Base-by-base conservation (phyloP, 1,284 basidiomycete species). In the Moesziomyces antarcticus region DNA sequence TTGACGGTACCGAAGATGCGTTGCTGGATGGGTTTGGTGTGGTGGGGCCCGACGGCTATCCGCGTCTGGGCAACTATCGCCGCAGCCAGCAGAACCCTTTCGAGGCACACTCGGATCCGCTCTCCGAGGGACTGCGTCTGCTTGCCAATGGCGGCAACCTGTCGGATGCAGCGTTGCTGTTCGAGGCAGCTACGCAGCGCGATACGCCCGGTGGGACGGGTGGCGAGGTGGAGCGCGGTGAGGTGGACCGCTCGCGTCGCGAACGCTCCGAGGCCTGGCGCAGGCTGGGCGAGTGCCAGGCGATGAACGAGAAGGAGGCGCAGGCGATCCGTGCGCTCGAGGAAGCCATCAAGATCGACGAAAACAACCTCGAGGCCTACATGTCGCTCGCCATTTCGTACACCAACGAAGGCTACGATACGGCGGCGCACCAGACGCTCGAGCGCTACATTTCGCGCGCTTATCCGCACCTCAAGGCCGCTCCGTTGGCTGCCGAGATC, bases 341-440 rank as follows among this genome's bases (percentile, higher is more conserved):
- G 88, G 75, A 82, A 60, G 80, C 82, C 24, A 75, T 84, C 62
- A 70, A 91, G 60, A 90, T 96, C 85, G 89, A 92, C 66, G 87
- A 89, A 55, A 90, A 90, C 89, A 63, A 93, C 91, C 5, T 87
- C 92, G 43, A 87, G 54, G 81, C 73, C 1, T 77, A 51, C 42
- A 58, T 67, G 77, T 77, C 81, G 22, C 88, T 99, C 20, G 95
- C 97, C 3, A 96, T 98, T 74, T 94, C 93, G 5, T 99, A 94
- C 85, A 97, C 95, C 49, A 99, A 99, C 83, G 97, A 99, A 86
- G 90, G 90, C 0, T 92, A 91, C 81, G 96, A 99, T 79, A 88
- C 91, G 8, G 94, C 91, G 2, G 92, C 96, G 2, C 90, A 97
- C 80, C 87, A 90, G 1, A 94, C 92, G 85, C 88, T 99, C 24